These are phyloP conservation scores for Blepharisma stoltei DNA, from an alignment of 73 alveolate genomes.

Conservation along the genomic window DNA sequence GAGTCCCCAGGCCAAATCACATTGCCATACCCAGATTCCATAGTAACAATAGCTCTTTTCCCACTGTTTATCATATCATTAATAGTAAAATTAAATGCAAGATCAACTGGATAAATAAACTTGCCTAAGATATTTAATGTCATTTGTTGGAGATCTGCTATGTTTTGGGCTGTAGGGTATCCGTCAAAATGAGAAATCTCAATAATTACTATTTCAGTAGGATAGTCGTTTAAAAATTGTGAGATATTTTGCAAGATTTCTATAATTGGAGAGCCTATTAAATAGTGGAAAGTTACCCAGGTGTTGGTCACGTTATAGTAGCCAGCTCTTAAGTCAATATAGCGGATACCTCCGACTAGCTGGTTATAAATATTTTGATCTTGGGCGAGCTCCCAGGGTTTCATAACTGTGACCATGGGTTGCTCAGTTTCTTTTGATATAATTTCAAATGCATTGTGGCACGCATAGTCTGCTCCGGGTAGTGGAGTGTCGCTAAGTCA, in stretches of 20 bases:
- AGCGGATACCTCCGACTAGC: neutral
- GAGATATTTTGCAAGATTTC: neutral
- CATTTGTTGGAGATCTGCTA: neutral
- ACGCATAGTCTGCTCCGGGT: neutral
- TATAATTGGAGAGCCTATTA: neutral
- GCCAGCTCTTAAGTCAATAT: slow-evolving; percentile 22
- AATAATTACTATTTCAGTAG: slow-evolving; percentile 9
- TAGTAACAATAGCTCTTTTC: slow-evolving; percentile 14
- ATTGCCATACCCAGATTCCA: neutral
- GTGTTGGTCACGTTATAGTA: neutral
- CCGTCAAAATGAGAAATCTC: slow-evolving; percentile 21
- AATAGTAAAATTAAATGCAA: neutral
- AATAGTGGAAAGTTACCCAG: neutral
- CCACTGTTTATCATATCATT: neutral
- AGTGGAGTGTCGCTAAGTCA: neutral
- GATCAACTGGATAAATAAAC: neutral
- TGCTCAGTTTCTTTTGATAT: neutral
- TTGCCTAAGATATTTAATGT: slow-evolving; percentile 1
- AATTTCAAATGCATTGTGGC: no score
- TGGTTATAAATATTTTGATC: slow-evolving; percentile 8
- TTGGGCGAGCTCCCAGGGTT: neutral
- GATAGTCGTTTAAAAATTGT: slow-evolving; percentile 1
- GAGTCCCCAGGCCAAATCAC: neutral
- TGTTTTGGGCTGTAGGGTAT: neutral
- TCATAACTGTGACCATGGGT: neutral